A percentile compares a stretch with the other conserved stretches of the same genome.
phyloP scores from a whole-genome alignment of 768 basidiomycete species.

The Tricholoma flavovirens region DNA sequence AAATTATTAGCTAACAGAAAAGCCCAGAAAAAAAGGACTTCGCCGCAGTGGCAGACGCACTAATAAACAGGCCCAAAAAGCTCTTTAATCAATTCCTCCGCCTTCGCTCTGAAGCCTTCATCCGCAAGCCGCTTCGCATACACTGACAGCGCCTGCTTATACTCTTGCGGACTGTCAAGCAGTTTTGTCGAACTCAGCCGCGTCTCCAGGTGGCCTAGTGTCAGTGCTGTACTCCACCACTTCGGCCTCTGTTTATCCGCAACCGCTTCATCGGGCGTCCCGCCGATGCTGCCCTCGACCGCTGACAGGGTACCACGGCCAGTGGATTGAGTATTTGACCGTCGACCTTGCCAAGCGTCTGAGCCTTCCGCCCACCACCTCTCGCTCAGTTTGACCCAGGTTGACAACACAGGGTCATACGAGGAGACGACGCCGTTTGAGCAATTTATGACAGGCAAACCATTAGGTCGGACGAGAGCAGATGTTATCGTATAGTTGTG shows the following conservation, averaged over 20 bases:
- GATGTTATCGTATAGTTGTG: slow-evolving; percentile 60
- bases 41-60: slow-evolving; percentile 40
- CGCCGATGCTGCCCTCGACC: slow-evolving; percentile 43
- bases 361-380: slow-evolving; percentile 84
- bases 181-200: slow-evolving; percentile 66
- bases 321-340: slow-evolving; percentile 32
- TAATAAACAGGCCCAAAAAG: slow-evolving; percentile 87
- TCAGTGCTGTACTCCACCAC: slow-evolving; percentile 82
- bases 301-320: slow-evolving; percentile 50
- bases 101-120: slow-evolving; percentile 83
- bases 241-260: slow-evolving; percentile 49
- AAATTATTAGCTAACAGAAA: slow-evolving; percentile 1
- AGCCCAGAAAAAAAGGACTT: background rate
- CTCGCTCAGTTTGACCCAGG: slow-evolving; percentile 75
- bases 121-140: slow-evolving; percentile 87
- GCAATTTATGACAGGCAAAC: slow-evolving; percentile 69
- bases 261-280: slow-evolving; percentile 27
- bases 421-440: slow-evolving; percentile 77
- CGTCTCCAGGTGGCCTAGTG: slow-evolving; percentile 86
- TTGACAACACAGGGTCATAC: slow-evolving; percentile 60
- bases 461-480: slow-evolving; percentile 70
- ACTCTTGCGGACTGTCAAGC: slow-evolving; percentile 82
- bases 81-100: slow-evolving; percentile 87
- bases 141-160: slow-evolving; percentile 63
- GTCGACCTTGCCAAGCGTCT: slow-evolving; percentile 75